Evolutionary conservation across 1,284 basidiomycete genomes (phyloP).

Genomic region (Waitea zeae): DNA sequence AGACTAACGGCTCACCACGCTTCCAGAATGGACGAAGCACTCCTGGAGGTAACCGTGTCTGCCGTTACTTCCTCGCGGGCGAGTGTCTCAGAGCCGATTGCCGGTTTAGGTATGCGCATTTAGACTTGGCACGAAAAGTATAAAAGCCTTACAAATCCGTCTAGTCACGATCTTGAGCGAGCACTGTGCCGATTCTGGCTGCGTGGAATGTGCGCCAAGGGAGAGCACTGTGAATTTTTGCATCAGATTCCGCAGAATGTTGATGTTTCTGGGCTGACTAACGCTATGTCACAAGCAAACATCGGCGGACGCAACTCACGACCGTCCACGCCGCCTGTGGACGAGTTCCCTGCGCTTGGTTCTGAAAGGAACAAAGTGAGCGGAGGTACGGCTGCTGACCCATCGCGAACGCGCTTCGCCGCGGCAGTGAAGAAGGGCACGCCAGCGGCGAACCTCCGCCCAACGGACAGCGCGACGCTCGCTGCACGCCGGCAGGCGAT

Average conservation of each 20-base stretch:
- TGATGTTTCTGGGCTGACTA: constrained; percentile 46
- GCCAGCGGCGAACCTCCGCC: constrained; percentile 11
- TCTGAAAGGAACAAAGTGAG: constrained; percentile 23
- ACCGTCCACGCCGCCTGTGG: constrained; percentile 30
- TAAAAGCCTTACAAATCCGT: background rate
- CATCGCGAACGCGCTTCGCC: constrained; percentile 71
- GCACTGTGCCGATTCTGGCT: constrained; percentile 97
- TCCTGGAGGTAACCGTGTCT: constrained; percentile 65
- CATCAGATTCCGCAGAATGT: constrained; percentile 77
- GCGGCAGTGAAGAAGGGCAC: constrained; percentile 58
- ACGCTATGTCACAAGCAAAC: constrained; percentile 54
- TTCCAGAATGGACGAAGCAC: constrained; percentile 37
- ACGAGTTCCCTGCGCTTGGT: constrained; percentile 84
- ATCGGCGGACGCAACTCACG: constrained; percentile 27
- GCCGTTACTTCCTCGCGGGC: constrained; percentile 91
- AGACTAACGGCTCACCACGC: too few relatives aligned
- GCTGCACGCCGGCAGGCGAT: constrained; percentile 37
- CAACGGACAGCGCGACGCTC: constrained; percentile 15
- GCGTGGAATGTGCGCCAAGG: constrained; percentile 88
- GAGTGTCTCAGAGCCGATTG: constrained; percentile 94
- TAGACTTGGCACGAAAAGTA: background rate
- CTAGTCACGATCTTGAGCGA: constrained; percentile 78
- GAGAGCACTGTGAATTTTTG: constrained; percentile 80
- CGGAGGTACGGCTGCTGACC: constrained; percentile 36
- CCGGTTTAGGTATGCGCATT: constrained; percentile 68